phyloP scores from a whole-genome alignment of 352 stramenopile species.

The Globisporangium rhizosaccharum region DNA sequence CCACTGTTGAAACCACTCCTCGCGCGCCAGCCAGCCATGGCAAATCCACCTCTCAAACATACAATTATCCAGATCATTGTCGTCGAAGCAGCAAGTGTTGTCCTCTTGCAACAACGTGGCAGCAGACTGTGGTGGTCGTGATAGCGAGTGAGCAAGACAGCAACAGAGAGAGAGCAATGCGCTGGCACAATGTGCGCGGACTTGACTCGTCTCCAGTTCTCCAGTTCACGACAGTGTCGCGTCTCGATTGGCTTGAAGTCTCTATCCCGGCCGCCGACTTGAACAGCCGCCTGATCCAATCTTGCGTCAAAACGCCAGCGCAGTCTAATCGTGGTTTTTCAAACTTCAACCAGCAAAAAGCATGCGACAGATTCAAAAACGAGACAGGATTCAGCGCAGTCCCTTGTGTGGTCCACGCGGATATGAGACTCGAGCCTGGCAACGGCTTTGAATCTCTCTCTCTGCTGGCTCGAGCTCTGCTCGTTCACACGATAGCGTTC shows the following conservation, averaged over 20 bases:
- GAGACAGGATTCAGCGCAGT: neutral
- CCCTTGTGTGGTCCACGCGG: neutral
- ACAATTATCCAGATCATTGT: neutral
- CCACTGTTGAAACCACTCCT: neutral
- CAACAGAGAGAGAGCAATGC: no score
- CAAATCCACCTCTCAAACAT: neutral
- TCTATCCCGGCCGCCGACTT: no score
- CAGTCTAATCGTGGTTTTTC: conserved; percentile 1
- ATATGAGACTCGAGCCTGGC: neutral
- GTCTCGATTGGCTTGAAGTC: no score
- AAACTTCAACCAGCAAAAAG: neutral
- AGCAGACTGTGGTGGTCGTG: no score
- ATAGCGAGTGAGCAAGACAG: no score
- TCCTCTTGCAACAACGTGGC: neutral
- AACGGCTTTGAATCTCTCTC: neutral
- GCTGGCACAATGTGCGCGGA: no score
- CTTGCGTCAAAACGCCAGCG: neutral
- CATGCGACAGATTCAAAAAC: conserved; percentile 1
- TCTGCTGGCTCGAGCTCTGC: neutral
- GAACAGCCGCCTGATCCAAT: neutral
- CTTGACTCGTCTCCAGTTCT: no score
- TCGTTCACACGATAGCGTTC: no score
- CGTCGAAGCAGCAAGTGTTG: neutral
- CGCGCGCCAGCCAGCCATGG: neutral
- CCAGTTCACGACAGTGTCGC: no score